Evolutionary conservation across 257 asterid species (phyloP).

Genomic region (Solanum corneliomulleri): DNA sequence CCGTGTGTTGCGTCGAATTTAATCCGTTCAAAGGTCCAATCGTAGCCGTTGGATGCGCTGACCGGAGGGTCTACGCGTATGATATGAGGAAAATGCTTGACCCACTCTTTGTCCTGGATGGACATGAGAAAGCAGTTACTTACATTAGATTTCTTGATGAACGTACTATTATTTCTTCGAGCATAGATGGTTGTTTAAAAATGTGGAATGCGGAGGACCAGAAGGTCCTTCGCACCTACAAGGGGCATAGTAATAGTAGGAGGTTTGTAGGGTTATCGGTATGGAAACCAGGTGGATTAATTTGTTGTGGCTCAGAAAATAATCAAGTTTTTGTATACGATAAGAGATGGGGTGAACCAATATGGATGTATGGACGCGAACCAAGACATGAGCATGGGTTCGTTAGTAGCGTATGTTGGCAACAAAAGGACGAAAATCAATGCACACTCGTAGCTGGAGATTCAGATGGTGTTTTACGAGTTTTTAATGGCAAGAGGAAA

Average conservation of each 20-base stretch:
- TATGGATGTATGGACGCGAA: constrained; percentile 54
- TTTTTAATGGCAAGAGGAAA: constrained; percentile 39
- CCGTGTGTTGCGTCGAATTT: constrained; percentile 79
- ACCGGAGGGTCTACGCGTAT: constrained; percentile 48
- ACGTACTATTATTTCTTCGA: constrained; percentile 44
- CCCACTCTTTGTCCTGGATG: constrained; percentile 45
- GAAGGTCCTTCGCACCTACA: constrained; percentile 32
- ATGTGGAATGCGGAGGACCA: constrained; percentile 50
- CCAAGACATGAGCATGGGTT: constrained; percentile 18
- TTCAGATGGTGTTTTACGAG: constrained; percentile 72
- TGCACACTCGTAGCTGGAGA: constrained; percentile 83
- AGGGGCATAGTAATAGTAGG: constrained; percentile 56
- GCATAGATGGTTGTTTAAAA: constrained; percentile 60
- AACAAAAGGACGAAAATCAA: constrained; percentile 46
- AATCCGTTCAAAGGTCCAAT: constrained; percentile 41
- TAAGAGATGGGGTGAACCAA: constrained; percentile 71
- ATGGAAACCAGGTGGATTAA: constrained; percentile 63
- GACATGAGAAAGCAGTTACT: constrained; percentile 64
- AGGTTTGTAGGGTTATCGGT: constrained; percentile 82
- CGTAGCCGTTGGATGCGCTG: constrained; percentile 66
- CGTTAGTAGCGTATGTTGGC: constrained; percentile 82
- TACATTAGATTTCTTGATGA: constrained; percentile 42
- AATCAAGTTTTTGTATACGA: constrained; percentile 74
- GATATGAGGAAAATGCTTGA: constrained; percentile 39
- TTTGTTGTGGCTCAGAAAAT: constrained; percentile 82